Evolutionary conservation across 257 asterid species (phyloP), one percentile per base, ranked within the genome.

Genomic region (Thymus mandschuricus): DNA sequence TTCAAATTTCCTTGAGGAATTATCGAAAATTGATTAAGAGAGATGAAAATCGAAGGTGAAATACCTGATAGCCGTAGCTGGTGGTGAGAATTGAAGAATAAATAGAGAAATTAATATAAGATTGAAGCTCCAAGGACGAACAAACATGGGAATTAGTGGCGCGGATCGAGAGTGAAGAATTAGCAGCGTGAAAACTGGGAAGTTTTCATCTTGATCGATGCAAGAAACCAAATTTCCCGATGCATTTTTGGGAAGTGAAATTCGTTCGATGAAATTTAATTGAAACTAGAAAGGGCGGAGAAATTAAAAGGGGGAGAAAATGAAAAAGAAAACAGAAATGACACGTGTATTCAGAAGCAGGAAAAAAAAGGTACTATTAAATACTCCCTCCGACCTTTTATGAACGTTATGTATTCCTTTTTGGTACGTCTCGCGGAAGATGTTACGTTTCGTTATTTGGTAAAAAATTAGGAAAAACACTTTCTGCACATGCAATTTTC

Each of bases 41-140:
- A 12, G 30, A 63, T 13, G 28, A 43, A 56, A 55, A 50, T 38
- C n/a, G 48, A 69, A 64, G 5, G 73, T 48, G 43, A 2, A 5
- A n/a, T 75, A 84, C 95, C 94, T 85, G 77, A 89, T 89, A 3
- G 92, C 86, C 41, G 75, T 76, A 35, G 83, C 76, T n/a, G 76
- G 70, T 38, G 73, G 78, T 61, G 83, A 65, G 34, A 79, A 68
- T 1, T 66, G 78, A 73, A 85, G 67, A 12, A 87, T 30, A 58
- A 68, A 58, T 28, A 86, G 49, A 4, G 73, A 52, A n/a, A 73
- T 46, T 27, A 70, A 44, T 30, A 78, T 38, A 71, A 82, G 46
- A 52, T 49, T 50, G 44, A 73, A 7, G 61, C 13, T 57, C 43
- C 33, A 48, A 58, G 1, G 58, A 46, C 46, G 51, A 29, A 12